Conservation (phyloP, 306 rosid genomes). For the Canavalia ensiformis region DNA sequence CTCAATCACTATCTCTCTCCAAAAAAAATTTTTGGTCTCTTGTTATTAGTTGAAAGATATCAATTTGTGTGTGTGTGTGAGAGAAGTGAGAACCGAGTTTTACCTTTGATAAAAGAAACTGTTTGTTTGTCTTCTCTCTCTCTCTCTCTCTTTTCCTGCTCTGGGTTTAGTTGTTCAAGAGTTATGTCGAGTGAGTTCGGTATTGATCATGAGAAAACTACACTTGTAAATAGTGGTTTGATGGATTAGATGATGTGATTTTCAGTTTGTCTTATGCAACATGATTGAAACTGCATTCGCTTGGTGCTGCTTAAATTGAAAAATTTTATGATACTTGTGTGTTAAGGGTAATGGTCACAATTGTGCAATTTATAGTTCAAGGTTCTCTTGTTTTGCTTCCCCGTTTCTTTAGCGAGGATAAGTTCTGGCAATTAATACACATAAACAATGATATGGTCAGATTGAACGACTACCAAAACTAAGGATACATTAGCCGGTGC, state of each 20-base stretch:
- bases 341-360: background rate
- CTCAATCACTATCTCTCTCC: background rate
- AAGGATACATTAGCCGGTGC: constrained; percentile 1
- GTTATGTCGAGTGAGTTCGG: background rate
- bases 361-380: background rate
- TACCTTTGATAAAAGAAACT: constrained; percentile 4
- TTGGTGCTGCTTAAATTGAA: background rate
- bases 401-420: background rate
- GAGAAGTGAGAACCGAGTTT: background rate
- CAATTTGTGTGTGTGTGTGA: background rate
- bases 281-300: background rate
- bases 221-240: background rate
- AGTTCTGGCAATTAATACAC: background rate
- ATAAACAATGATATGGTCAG: background rate
- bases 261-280: background rate
- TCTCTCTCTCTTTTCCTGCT: background rate
- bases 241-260: background rate
- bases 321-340: background rate
- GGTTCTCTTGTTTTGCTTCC: background rate
- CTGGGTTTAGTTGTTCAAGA: background rate
- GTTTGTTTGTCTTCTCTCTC: background rate
- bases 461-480: background rate
- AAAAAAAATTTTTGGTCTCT: background rate
- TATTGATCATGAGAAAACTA: background rate
- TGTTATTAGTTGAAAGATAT: background rate